Conservation (phyloP, 2,329 filamentous ascomycete species). For the Chaetomium sp. region DNA sequence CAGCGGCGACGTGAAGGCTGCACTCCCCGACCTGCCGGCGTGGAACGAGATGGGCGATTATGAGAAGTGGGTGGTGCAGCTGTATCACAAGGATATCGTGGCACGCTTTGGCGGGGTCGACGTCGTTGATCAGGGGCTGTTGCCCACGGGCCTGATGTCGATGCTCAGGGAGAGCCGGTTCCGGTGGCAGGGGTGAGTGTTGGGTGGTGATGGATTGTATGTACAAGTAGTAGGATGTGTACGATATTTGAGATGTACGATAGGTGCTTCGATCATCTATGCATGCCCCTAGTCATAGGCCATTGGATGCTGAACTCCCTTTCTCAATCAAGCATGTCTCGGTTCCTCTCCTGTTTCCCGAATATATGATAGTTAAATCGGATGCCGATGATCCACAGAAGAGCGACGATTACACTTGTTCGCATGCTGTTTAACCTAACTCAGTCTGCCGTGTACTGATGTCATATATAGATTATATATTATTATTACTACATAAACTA, state of each 20-base stretch:
- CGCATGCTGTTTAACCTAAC: too few relatives aligned
- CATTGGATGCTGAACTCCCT: too few relatives aligned
- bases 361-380: too few relatives aligned
- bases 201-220: not conserved
- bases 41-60: conserved; percentile 46
- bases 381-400: too few relatives aligned
- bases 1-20: conserved; percentile 34
- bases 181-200: conserved; percentile 43
- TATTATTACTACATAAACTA: too few relatives aligned
- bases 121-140: conserved; percentile 48
- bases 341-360: too few relatives aligned
- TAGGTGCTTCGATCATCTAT: not conserved
- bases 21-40: conserved; percentile 34
- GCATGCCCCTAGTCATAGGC: too few relatives aligned
- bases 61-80: conserved; percentile 51
- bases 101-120: conserved; percentile 48
- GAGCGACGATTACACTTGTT: too few relatives aligned
- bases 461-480: too few relatives aligned
- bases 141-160: conserved; percentile 52
- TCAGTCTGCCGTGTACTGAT: too few relatives aligned
- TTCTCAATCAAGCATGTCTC: too few relatives aligned
- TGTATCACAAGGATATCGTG: conserved; percentile 50
- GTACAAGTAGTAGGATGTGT: not conserved
- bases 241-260: not conserved
- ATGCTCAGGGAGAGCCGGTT: conserved; percentile 49